Percentiles rank a stretch among this genome's conserved stretches.
phyloP scores from a whole-genome alignment of 2,329 filamentous ascomycete genomes.

The Verticillium longisporum region DNA sequence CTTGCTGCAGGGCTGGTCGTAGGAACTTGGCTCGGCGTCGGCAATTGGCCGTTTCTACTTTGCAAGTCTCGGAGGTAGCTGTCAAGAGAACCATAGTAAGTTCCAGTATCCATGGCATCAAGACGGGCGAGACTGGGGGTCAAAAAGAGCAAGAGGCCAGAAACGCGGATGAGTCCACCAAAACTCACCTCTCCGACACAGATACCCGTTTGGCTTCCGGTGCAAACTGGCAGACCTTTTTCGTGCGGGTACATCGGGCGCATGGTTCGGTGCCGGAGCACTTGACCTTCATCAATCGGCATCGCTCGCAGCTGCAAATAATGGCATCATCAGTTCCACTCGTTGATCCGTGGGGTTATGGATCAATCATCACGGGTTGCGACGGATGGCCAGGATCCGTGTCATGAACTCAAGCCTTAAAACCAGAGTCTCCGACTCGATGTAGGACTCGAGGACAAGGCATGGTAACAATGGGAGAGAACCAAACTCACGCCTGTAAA shows the following conservation, averaged over 20 bases:
- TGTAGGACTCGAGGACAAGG: neutral
- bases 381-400: neutral
- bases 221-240: conserved; percentile 13
- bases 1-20: neutral
- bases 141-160: neutral
- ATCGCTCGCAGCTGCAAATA: conserved; percentile 20
- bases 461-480: neutral
- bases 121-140: neutral
- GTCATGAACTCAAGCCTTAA: neutral
- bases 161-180: neutral
- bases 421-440: neutral
- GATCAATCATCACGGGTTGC: neutral
- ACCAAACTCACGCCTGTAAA: conserved; percentile 10
- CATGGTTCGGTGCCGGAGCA: conserved; percentile 15
- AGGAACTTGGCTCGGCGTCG: neutral
- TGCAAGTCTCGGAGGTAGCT: conserved; percentile 11
- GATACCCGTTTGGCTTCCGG: conserved; percentile 14
- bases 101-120: too few species aligned
- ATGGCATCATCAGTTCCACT: neutral
- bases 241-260: conserved; percentile 13
- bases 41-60: neutral
- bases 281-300: conserved; percentile 16
- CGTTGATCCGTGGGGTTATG: neutral
- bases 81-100: neutral
- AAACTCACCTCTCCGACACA: conserved; percentile 12